Conservation (phyloP, 192 early-diverging fungal species). For the Entomortierella parvispora region DNA sequence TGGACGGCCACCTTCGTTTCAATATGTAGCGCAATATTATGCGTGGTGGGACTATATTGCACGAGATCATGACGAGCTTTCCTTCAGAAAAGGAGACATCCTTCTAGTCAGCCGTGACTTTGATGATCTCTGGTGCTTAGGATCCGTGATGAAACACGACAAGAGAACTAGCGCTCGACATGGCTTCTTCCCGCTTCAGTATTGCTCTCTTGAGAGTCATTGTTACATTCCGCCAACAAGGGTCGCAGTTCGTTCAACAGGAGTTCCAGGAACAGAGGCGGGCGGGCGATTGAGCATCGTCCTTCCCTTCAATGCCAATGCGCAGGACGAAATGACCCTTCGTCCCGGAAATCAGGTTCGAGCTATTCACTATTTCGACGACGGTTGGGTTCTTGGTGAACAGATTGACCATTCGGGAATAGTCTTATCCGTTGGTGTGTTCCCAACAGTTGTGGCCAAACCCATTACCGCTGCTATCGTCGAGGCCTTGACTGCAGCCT, state of each 20-base stretch:
- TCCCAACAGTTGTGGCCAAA: conserved; percentile 26
- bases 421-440: conserved; percentile 18
- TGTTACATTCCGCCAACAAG: conserved; percentile 36
- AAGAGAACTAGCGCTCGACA: conserved; percentile 40
- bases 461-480: conserved; percentile 25
- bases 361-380: conserved; percentile 40
- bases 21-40: conserved; percentile 46
- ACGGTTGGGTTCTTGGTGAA: conserved; percentile 46
- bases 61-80: conserved; percentile 45
- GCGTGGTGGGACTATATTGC: conserved; percentile 55
- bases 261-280: conserved; percentile 25
- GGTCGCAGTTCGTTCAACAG: conserved; percentile 15
- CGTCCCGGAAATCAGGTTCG: conserved; percentile 49
- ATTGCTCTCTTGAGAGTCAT: conserved; percentile 41
- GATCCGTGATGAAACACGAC: conserved; percentile 45
- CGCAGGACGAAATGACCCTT: conserved; percentile 35
- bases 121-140: conserved; percentile 43
- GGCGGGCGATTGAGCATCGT: conserved; percentile 36
- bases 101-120: conserved; percentile 44
- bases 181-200: conserved; percentile 47
- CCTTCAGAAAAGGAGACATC: conserved; percentile 47
- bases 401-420: conserved; percentile 45
- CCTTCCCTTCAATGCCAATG: conserved; percentile 21
- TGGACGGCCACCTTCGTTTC: conserved; percentile 43
- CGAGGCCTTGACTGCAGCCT: conserved; percentile 2